Conservation (phyloP, 164 flowering plant species). For the Pachysandra terminalis region DNA sequence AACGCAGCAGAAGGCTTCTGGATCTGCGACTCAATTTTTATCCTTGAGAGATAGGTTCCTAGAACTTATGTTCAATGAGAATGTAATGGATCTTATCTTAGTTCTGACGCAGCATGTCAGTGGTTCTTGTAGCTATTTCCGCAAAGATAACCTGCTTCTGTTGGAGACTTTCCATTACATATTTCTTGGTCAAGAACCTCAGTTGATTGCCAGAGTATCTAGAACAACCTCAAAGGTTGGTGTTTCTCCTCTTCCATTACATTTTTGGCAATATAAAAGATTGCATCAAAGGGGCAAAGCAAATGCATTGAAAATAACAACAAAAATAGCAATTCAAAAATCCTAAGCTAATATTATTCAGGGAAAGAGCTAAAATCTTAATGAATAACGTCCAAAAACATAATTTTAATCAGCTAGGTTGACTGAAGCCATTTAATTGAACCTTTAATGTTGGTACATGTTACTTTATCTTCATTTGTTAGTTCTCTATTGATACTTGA, state of each 20-base stretch:
- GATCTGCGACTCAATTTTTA: conserved; percentile 54
- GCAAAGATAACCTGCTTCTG: conserved; percentile 84
- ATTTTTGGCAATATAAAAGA: no score
- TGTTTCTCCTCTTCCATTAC: conserved; percentile 8
- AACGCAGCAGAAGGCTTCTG: conserved; percentile 62
- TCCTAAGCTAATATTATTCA: neutral
- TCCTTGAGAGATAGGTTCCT: conserved; percentile 72
- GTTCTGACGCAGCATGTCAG: conserved; percentile 70
- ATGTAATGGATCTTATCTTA: conserved; percentile 81
- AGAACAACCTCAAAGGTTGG: conserved; percentile 49
- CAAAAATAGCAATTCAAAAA: neutral
- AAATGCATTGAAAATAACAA: neutral
- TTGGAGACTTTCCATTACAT: conserved; percentile 73
- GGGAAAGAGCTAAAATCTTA: neutral
- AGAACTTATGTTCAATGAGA: conserved; percentile 72
- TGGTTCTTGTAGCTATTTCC: conserved; percentile 55
- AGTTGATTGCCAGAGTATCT: conserved; percentile 54
- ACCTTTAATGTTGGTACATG: no score
- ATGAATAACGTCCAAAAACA: neutral
- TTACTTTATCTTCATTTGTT: no score
- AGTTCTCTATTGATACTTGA: neutral
- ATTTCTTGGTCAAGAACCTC: conserved; percentile 78
- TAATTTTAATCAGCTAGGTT: neutral
- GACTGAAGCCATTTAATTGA: neutral
- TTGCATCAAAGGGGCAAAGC: neutral